Evolutionary conservation across 75 land plant species (phyloP), one percentile per base, ranked within the genome.

Genomic region (Pinus taeda): DNA sequence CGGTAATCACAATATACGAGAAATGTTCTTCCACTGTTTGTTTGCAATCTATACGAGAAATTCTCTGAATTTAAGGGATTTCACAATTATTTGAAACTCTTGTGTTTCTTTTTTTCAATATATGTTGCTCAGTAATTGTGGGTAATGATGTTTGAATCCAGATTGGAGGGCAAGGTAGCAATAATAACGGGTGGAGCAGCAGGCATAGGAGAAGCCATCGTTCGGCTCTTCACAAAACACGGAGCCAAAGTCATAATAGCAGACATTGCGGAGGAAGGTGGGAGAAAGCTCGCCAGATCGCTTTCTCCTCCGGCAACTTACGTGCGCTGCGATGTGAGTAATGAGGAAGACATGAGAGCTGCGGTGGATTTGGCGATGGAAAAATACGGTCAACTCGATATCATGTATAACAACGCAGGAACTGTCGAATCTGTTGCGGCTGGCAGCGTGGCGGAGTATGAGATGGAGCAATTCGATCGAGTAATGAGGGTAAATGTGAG

Each of bases 331-430:
- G 93, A 90, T 56, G 90, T 88, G 45, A 56, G 81, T 9, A 69
- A 14, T 20, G 93, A 90, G 79, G 3, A 37, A 57, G 78, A 90
- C 0, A 76, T 90, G 0, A 74, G 83, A 18, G 75, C 76, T 60
- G 83, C 85, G 0, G 90, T 90, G 3, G 77, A 85, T 78, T n/a
- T 22, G 42, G 82, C 90, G 29, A 60, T 90, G 75, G 45, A 86
- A 33, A 42, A 49, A 60, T 80, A 81, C 59, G 90, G 86, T 14
- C 81, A 77, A 63, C 83, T 90, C 1, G 88, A 90, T 81, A 66
- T 88, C n/a, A 88, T 92, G 91, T 75, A 85, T 77, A 92, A 82
- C 88, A 92, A 92, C 55, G 94, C 93, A 2, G 92, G 94, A 49
- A 58, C 75, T 20, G 75, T 61, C 0, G 86, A 84, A 12, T 65